A percentile compares a stretch with the other conserved stretches of the same genome.
phyloP scores from a whole-genome alignment of 495 filamentous ascomycete genomes.

The Aspergillus egyptiacus region DNA sequence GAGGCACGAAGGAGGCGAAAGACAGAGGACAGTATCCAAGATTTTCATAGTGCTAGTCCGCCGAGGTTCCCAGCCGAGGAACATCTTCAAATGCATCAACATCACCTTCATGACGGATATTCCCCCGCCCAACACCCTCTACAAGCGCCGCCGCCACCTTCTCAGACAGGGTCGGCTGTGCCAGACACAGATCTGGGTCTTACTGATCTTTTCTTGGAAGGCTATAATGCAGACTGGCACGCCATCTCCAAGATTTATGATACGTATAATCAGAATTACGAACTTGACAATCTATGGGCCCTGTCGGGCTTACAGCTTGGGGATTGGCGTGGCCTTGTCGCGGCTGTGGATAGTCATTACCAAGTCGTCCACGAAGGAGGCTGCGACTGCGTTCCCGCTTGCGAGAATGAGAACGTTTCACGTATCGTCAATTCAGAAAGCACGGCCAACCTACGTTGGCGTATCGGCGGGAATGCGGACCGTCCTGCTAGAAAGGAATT shows the following conservation, averaged over 20 bases:
- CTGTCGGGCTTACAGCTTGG: conserved; percentile 41
- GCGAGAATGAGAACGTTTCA: conserved; percentile 32
- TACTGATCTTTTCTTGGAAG: conserved; percentile 33
- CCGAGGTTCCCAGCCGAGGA: conserved; percentile 30
- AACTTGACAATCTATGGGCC: conserved; percentile 40
- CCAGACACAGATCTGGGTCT: conserved; percentile 25
- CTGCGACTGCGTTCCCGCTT: conserved; percentile 25
- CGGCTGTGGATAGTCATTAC: conserved; percentile 45
- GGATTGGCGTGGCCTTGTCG: conserved; percentile 42
- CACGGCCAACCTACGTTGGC: conserved; percentile 30
- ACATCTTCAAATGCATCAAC: conserved; percentile 33
- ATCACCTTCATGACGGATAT: conserved; percentile 24
- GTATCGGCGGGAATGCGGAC: conserved; percentile 30
- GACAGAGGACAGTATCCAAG: conserved; percentile 35
- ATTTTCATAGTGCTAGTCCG: conserved; percentile 21
- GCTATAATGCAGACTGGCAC: conserved; percentile 39
- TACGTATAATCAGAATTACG: conserved; percentile 34
- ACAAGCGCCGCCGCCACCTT: conserved; percentile 13
- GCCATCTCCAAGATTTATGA: conserved; percentile 33
- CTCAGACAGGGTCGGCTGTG: conserved; percentile 19
- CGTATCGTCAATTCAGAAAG: conserved; percentile 33
- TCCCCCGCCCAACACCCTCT: conserved; percentile 23
- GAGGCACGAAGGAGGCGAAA: conserved; percentile 41
- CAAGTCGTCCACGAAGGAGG: conserved; percentile 33
- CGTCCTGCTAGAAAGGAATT: conserved; percentile 35